Base-by-base conservation (phyloP, 2,329 filamentous ascomycete species). In the Ophiostoma australiae region DNA sequence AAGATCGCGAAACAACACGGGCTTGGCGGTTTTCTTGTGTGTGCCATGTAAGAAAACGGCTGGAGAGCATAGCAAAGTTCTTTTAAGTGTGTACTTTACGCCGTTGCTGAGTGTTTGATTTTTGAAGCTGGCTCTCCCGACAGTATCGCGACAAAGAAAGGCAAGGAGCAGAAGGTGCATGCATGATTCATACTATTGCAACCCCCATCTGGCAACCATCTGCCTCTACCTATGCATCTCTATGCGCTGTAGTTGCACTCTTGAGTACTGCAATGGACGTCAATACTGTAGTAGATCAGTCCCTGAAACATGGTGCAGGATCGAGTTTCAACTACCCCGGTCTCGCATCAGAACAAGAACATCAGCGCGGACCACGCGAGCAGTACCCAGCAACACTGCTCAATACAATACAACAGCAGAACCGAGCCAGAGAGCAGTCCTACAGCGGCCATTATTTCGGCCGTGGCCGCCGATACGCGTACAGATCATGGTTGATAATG, bases 391-490 rank as follows among this genome's bases (percentile, higher is more conserved):
- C 17, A 7, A 48, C 20, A 48, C 17, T n/a, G 1, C 44, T n/a
- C 17, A 48, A 0, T 17, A 48, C 17, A 48, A 48, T 48, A 58
- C 52, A 11, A 58, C 52, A 58, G 52, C 10, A 13, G 23, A 58
- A 58, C 44, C 44, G 44, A 48, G 44, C 4, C 10, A 3, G 5
- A 61, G 1, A 20, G 17, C 6, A 33, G 27, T 63, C 58, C 55
- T n/a, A 23, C 52, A 58, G 52, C 52, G 23, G 52, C n/a, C 52
- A 58, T 4, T 27, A 27, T 58, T 58, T 58, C 27, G 13, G 33
- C 55, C 27, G 55, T 61, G 33, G 27, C 55, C 52, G 58, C 58
- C 58, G 27, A 35, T 63, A 63, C 27, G 58, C 58, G 23, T 58
- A 58, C 23, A 6, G 52, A 27, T 13, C 10, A 3, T 13, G 23